Percentiles rank a stretch among this genome's conserved stretches.
Evolutionary conservation across 2,329 filamentous ascomycete genomes (phyloP).

Genomic region (Botrytis galanthina): DNA sequence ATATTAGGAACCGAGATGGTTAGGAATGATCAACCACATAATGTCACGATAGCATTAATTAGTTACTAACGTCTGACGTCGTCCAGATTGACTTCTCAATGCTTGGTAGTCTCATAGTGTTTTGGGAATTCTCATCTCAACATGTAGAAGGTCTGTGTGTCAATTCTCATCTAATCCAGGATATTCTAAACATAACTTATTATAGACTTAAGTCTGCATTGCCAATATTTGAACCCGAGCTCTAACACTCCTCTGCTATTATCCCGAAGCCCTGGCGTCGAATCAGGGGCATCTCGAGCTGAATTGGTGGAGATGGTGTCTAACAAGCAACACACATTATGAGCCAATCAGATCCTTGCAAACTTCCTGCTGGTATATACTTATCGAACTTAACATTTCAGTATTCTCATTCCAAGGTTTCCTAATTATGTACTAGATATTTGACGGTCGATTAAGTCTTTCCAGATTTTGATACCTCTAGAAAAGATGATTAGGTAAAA

Average conservation of each 20-base stretch:
- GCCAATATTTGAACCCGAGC: background rate
- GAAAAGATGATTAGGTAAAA: background rate
- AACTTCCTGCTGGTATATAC: background rate
- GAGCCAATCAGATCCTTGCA: background rate
- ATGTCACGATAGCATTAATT: background rate
- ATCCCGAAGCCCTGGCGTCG: background rate
- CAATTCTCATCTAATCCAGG: background rate
- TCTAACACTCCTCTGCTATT: background rate
- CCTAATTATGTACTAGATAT: background rate
- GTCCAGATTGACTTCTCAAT: background rate
- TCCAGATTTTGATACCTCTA: background rate
- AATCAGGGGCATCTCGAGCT: background rate
- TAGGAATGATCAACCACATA: background rate
- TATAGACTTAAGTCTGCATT: background rate
- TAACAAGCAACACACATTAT: background rate
- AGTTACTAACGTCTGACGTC: background rate
- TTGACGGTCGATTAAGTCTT: background rate
- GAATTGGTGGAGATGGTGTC: background rate
- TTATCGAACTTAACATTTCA: background rate
- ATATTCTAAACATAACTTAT: background rate
- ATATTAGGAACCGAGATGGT: background rate
- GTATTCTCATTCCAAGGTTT: background rate
- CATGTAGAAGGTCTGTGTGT: background rate
- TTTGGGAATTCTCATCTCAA: background rate
- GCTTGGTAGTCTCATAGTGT: background rate